Conservation (phyloP, 2,329 filamentous ascomycete genomes). For the Passalora sequoiae region DNA sequence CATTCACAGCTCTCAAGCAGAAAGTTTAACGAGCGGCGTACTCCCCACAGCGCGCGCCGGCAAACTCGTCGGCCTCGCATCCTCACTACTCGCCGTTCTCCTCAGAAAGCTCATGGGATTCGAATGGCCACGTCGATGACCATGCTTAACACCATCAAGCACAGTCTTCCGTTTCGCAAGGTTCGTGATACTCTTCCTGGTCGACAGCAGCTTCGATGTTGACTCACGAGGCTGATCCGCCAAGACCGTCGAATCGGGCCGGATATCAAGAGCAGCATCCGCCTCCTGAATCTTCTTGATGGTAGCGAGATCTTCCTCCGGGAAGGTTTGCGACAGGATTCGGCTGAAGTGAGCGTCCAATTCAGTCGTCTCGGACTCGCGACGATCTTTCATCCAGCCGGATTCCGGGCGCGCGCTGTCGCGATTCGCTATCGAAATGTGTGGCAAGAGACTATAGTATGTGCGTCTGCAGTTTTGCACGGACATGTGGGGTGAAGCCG, state of each 20-base stretch:
- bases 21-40: background rate
- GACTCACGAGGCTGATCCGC: background rate
- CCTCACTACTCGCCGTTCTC: constrained; percentile 8
- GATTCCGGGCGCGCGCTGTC: constrained; percentile 7
- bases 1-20: too few species aligned
- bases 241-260: constrained; percentile 15
- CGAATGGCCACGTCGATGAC: constrained; percentile 12
- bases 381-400: constrained; percentile 2
- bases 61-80: constrained; percentile 5
- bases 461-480: constrained; percentile 16
- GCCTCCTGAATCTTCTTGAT: constrained; percentile 1
- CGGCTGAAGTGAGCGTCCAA: constrained; percentile 19
- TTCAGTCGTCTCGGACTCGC: constrained; percentile 3
- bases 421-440: constrained; percentile 16
- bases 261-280: background rate
- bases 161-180: constrained; percentile 9
- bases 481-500: constrained; percentile 15
- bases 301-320: background rate
- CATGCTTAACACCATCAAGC: constrained; percentile 4
- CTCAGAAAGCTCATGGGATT: constrained; percentile 14
- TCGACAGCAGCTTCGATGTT: too few species aligned
- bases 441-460: constrained; percentile 18
- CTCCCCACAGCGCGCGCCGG: constrained; percentile 1
- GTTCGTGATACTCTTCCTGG: constrained; percentile 10
- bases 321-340: constrained; percentile 15